Base-by-base conservation (phyloP, 148 eudicot species). In the Suaeda aralocaspica region DNA sequence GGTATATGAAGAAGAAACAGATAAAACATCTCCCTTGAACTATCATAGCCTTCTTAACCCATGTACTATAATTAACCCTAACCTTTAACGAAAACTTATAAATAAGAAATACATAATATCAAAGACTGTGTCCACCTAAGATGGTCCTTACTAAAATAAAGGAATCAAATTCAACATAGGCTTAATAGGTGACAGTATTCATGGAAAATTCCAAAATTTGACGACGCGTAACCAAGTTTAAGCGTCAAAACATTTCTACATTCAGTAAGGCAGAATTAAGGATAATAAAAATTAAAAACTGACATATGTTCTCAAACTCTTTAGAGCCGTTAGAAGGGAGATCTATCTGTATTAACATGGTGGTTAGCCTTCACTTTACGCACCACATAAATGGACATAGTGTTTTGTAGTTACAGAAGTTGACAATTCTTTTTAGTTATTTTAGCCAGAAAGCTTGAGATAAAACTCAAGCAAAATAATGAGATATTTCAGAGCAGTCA, bases 1-100 rank as follows among this genome's bases (percentile, higher is more conserved):
- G n/a, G n/a, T 91, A 76, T 86, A 84, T 22, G 99, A 94, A 77
- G n/a, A n/a, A n/a, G 99, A 94, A 66, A 94, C 85, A 51, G 99
- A 91, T 70, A 84, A 89, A 26, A 89, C 75, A 71, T 94, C 97
- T 94, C 99, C 74, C 87, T 84, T 30, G 89, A 87, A 79, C 92
- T 91, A 64, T 91, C 99, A 78, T 87, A 87, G 59, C 84, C 97
- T 76, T 94, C 99, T 78, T 91, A 76, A 84, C 69, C 86, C 96
- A 70, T 89, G 77, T 79, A 82, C 71, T 64, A 77, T 91, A 97
- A 84, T 87, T 86, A 24, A 85, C 84, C 83, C 86, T 91, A 46
- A 83, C 83, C 98, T 92, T 80, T 64, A 76, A 49, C 62, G 53
- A 81, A 51, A 30, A 10, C 12, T 63, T 48, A 72, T 8, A 36